These are phyloP conservation scores for Quercus berberidifolia DNA, from an alignment of 306 rosid species.

Conservation along the genomic window DNA sequence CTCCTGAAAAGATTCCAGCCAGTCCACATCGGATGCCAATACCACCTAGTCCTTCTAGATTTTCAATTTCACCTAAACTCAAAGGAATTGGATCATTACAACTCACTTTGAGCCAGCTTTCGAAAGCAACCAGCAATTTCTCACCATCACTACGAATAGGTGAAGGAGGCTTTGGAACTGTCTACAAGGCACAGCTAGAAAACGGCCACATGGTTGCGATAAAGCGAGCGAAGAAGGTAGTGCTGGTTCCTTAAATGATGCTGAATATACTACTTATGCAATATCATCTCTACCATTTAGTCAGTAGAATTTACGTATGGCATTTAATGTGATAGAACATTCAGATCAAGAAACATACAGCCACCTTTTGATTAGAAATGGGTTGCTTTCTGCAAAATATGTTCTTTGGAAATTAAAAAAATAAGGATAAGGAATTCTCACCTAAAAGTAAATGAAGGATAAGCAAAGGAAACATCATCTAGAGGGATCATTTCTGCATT, in stretches of 20 bases:
- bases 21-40: slow-evolving; percentile 85
- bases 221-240: slow-evolving; percentile 88
- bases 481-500: background rate
- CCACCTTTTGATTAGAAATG: background rate
- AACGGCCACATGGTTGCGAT: slow-evolving; percentile 73
- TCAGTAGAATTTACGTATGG: background rate
- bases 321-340: background rate
- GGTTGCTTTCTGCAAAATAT: background rate
- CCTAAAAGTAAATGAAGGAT: background rate
- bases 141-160: slow-evolving; percentile 71
- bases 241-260: background rate
- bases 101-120: slow-evolving; percentile 70
- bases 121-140: slow-evolving; percentile 76
- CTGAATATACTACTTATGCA: background rate
- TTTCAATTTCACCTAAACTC: slow-evolving; percentile 67
- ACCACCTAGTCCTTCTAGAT: slow-evolving; percentile 86
- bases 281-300: background rate
- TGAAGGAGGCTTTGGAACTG: slow-evolving; percentile 96
- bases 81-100: slow-evolving; percentile 68
- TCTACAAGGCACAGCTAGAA: slow-evolving; percentile 81
- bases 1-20: slow-evolving; percentile 53
- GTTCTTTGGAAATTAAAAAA: background rate
- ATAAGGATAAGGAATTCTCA: background rate
- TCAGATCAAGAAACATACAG: background rate
- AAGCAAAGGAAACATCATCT: background rate